Base-by-base conservation (phyloP, 2,329 filamentous ascomycete species). In the Trichoderma sp. region DNA sequence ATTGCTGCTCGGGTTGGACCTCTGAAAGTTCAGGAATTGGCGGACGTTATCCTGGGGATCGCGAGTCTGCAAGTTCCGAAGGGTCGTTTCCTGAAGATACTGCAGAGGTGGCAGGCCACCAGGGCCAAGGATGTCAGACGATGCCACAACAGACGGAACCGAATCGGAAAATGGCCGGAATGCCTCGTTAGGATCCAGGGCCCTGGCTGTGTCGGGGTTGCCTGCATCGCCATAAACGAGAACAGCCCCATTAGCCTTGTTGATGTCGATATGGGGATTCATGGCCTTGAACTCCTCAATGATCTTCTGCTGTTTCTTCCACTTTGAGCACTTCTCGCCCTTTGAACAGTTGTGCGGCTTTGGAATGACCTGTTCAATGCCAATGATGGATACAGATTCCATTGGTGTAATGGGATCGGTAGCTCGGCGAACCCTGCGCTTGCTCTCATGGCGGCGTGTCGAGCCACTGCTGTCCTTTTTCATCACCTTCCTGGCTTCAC, bases 21-120 rank as follows among this genome's bases (percentile, higher is more conserved):
- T 91, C 80, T 98, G 95, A 80, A 97, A 95, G 78, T 89, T 89
- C 68, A 98, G 87, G 82, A 97, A 98, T 75, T 97, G 93, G 78
- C 93, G 91, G 43, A 98, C 94, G 76, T 95, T 97, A 82, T 98
- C 95, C 80, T 97, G 95, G 6, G 95, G 93, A 78, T 98, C 94
- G 68, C 92, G 88, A 21, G 86, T 85, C 78, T 92, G 87, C 36
- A 97, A 80, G 74, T 86, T 89, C 72, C 90, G 89, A 18, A 97
- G 89, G 56, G 86, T 87, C 63, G 91, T 89, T 80, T 94, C 91
- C 76, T 94, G 91, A 47, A 98, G 87, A 74, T 90, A 89, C 72
- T 88, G 87, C 73, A 95, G 86, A 28, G 90, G 86, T 26, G 91
- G 87, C 14, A 90, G 80, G 61, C 79, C 82, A 43, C 88, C 88